Evolutionary conservation across 345 rosid species (phyloP).

Genomic region (Raphanus raphanistrum): DNA sequence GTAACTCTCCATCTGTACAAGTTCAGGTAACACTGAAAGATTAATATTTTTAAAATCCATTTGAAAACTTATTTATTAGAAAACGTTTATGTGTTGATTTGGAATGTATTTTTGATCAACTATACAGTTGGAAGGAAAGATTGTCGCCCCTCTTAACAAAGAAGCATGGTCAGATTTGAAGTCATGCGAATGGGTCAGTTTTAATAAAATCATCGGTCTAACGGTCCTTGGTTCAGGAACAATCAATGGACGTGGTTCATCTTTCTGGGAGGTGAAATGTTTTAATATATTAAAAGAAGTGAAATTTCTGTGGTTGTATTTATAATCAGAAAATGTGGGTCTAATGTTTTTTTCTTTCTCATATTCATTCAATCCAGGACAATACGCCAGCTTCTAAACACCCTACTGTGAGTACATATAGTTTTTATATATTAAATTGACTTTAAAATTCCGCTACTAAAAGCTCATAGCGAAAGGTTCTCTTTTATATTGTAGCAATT

Average conservation of each 20-base stretch:
- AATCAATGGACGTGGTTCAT: conserved; percentile 30
- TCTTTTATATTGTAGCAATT: conserved; percentile 25
- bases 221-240: conserved; percentile 12
- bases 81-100: background rate
- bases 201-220: background rate
- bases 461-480: background rate
- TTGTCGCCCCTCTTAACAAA: conserved; percentile 18
- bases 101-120: background rate
- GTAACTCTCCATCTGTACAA: conserved; percentile 31
- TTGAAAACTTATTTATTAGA: background rate
- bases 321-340: background rate
- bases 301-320: background rate
- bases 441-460: background rate
- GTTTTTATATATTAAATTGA: background rate
- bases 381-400: background rate
- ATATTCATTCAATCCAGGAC: background rate
- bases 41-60: background rate
- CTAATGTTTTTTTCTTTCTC: background rate
- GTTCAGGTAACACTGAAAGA: conserved; percentile 40
- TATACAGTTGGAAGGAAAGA: conserved; percentile 10
- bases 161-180: conserved; percentile 6
- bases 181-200: background rate
- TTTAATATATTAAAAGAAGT: background rate
- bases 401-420: conserved; percentile 29
- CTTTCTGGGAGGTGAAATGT: conserved; percentile 32